Base-by-base conservation (phyloP, 768 basidiomycete species). In the Dacryopinax primogenitus region DNA sequence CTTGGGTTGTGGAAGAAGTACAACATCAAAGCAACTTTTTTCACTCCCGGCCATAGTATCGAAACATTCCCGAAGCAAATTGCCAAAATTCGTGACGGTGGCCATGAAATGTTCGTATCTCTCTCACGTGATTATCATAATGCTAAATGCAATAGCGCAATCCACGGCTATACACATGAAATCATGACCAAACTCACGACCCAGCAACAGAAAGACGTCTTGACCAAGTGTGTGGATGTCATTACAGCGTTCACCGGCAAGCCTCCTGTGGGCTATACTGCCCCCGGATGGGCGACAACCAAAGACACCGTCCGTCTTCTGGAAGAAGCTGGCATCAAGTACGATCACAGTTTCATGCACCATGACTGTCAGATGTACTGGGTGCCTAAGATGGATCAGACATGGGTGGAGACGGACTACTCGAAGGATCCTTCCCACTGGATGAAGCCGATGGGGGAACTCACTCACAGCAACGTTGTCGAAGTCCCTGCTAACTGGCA, bases 1-100 rank as follows among this genome's bases (percentile, higher is more conserved):
- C 51, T 58, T 13, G 51, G 51, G 51, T 28, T 58, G 51, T 58
- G 51, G 51, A 58, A 58, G 51, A 58, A 58, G 51, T 58, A 58
- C 51, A 58, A 58, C 30, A 58, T 58, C 51, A 58, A 58, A 30
- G 51, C 51, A 15, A 58, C 51, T 28, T 58, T 58, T 18, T 58
- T 58, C 51, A 58, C 51, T 28, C 51, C 51, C 7, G 51, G 51
- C 6, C 51, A 58, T 32, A 58, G 4, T 15, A 58, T 58, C 51
- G 51, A 58, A 18, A 58, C 26, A 13, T 58, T 58, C 51, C 51
- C 51, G 26, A 58, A 58, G 26, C 51, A 58, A 21, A 58, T 58
- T 30, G 51, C 51, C 11, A 58, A 58, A 30, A 58, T 58, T 58
- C 51, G 51, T 30, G 51, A 58, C 26, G 51, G 4, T 30, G 51